Base-by-base conservation (phyloP, 1,284 basidiomycete species). In the Rhodotorula sp. region DNA sequence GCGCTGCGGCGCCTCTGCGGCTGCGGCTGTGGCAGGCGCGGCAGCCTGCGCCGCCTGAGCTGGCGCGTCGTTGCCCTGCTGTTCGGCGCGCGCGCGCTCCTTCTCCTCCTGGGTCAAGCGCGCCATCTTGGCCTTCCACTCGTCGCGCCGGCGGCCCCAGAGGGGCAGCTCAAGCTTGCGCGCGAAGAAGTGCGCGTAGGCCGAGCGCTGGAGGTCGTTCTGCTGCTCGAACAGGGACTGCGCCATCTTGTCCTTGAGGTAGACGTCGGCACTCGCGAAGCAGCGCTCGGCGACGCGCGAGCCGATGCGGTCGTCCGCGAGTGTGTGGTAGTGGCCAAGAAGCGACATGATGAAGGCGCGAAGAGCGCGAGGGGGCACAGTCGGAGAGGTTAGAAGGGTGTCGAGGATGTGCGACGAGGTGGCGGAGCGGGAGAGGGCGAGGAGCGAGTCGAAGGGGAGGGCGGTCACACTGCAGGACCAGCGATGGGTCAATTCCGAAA, bases 221-320 rank as follows among this genome's bases (percentile, higher is more conserved):
- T 93, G 90, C 67, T 91, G 86, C 42, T 71, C 65, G 34, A 92
- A 82, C 16, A 96, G 83, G 17, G 90, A 90, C 21, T 87, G 87
- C 1, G 91, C 93, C 63, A 97, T 92, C 82, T 94, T 95, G 82
- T 96, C 93, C 90, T 91, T 93, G 76, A 96, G 85, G 82, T 90
- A 97, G 2, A 92, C 90, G 82, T 97, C 95, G 21, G 91, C 89
- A 70, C 87, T 88, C 1, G 86, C 87, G 91, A 92, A 97, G 76
- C 90, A 90, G 41, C 90, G 88, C 78, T 95, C 94, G 5, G 88
- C 91, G 1, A 97, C 88, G 63, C 92, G 86, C 77, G 91, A 92
- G 60, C 95, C 94, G 74, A 96, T 88, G 41, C 90, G 87, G 80
- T 96, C 91, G 79, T 93, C 89, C 4, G 91, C 90, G 34, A 97